Base-by-base conservation (phyloP, 2,329 filamentous ascomycete species). In the Hymenoscyphus salicellus region DNA sequence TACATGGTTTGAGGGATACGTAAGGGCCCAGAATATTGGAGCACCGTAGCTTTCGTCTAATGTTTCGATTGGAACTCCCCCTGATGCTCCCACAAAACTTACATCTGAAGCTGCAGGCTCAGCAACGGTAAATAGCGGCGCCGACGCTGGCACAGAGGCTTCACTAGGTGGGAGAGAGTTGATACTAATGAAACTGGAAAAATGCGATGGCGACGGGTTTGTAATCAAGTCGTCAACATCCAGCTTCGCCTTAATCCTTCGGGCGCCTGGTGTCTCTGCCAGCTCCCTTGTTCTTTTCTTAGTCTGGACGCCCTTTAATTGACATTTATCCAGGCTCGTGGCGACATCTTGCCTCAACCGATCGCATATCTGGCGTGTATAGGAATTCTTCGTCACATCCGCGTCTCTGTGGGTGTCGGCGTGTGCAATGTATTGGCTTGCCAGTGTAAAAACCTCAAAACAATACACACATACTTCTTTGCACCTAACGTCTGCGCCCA, bases 181-280 rank as follows among this genome's bases (percentile, higher is more conserved):
- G 43, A 49, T 49, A 49, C 43, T 10, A 49, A 49, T 49, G 43
- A 49, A 49, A 23, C 43, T 49, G 43, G 43, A 23, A 11, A 49
- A 49, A 49, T 49, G 43, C 43, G 43, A 49, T 49, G 43, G 43
- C 43, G 43, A 49, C 20, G 43, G 16, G 43, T 49, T 49, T 49
- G 43, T 49, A 49, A 49, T 57, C 30, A 28, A 20, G 55, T 57
- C 55, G 30, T 28, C 55, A 57, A 57, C 55, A 33, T 57, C 30
- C 55, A 57, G 55, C 55, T 32, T 57, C 55, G 55, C 55, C 55
- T 28, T 32, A 32, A 49, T 23, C 43, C 43, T 49, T 49, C 43
- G 43, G 20, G 43, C 43, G 43, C 43, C 43, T 49, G 43, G 43
- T 49, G 20, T 4, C 43, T 23, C 43, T 49, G 43, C 43, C 43